A percentile compares a stretch with the other conserved stretches of the same genome.
phyloP scores from a whole-genome alignment of 83 land plant genomes.

The Picea abies region DNA sequence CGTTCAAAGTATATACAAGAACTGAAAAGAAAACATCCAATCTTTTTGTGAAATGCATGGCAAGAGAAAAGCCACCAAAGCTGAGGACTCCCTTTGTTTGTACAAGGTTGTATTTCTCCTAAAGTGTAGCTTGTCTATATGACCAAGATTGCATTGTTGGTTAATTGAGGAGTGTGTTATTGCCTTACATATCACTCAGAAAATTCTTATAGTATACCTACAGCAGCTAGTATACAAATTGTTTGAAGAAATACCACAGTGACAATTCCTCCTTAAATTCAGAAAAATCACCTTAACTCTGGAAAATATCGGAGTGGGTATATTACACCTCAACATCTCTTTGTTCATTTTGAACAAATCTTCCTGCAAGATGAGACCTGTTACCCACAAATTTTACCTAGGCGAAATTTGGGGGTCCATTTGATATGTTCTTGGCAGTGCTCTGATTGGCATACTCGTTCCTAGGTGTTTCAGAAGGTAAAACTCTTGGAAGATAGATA shows the following conservation, averaged over 20 bases:
- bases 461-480: not conserved
- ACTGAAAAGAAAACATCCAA: slow-evolving; percentile 5
- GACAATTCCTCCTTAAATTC: too few species aligned
- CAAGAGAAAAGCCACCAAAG: not conserved
- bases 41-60: too few species aligned
- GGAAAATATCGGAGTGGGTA: too few species aligned
- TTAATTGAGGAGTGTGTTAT: not conserved
- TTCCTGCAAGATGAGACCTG: too few species aligned
- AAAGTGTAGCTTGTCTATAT: not conserved
- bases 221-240: too few species aligned
- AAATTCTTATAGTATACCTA: too few species aligned
- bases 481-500: too few species aligned
- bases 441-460: not conserved
- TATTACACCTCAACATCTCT: too few species aligned
- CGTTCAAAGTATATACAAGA: slow-evolving; percentile 7
- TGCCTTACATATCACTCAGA: not conserved
- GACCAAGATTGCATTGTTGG: too few species aligned
- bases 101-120: not conserved
- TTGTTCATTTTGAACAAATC: not conserved
- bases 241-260: too few species aligned
- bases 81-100: not conserved
- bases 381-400: not conserved
- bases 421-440: not conserved
- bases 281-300: too few species aligned
- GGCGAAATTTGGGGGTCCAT: not conserved